Evolutionary conservation across 805 yeast genomes (phyloP), one percentile per base, ranked within the genome.

Genomic region (Blastobotrys robertii): DNA sequence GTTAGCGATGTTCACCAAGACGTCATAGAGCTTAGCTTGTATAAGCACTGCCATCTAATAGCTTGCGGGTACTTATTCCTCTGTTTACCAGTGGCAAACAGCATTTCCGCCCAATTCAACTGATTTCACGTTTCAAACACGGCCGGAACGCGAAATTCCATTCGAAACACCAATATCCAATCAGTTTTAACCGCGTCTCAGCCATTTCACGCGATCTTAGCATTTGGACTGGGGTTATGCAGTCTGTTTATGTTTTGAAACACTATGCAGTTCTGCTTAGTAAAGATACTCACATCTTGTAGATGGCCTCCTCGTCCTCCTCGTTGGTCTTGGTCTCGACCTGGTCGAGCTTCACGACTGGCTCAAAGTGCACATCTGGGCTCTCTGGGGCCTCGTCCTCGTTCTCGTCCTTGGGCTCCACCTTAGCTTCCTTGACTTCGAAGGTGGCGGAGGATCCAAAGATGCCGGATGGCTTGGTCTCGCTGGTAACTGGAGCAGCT

Each of bases 291-390:
- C 43, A 77, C 54, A 84, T 85, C 68, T 92, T 92, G 69, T 68
- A 80, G 49, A 81, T 58, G 16, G 77, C 84, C 45, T 83, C 90
- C 68, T 86, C 95, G 50, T 84, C 75, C 66, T 86, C 96, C 66
- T 86, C 96, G 65, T 84, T 84, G 55, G 97, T 87, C 72, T 88
- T 90, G 52, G 90, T 94, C 32, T 92, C 97, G 39, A 92, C 97
- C 66, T 85, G 84, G 68, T 88, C 96, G 55, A 92, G 77, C 67
- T 85, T 84, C 48, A 92, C 97, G 50, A 92, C 70, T 41, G 98
- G 98, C 70, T 90, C 97, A 57, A 92, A 92, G 65, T 92, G 96
- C 49, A 92, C 90, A 56, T 84, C 87, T 44, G 79, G 82, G 50
- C 79, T 79, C 57, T 78, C 88, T 53, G 74, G 81, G 4, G 66